Evolutionary conservation across 2,329 filamentous ascomycete species (phyloP).

Genomic region (Xylariaceae sp.): DNA sequence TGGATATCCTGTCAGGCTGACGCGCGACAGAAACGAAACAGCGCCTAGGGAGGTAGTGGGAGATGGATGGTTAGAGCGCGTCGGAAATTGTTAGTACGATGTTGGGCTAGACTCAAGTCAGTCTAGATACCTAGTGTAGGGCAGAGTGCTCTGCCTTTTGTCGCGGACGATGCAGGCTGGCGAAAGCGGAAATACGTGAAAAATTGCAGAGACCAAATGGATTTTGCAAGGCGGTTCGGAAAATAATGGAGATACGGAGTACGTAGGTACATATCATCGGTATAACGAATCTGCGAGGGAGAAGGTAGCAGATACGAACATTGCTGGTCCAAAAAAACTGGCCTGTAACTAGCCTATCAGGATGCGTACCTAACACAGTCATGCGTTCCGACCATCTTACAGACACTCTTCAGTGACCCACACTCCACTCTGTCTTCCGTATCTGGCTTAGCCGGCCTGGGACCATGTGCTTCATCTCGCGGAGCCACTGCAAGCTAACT

Average conservation of each 20-base stretch:
- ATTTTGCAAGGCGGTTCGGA: too few species aligned
- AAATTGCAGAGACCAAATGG: too few species aligned
- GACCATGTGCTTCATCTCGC: background rate
- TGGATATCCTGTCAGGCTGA: slow-evolving; percentile 17
- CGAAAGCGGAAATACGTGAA: slow-evolving; percentile 27
- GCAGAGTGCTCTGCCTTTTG: slow-evolving; percentile 12
- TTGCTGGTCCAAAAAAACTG: too few species aligned
- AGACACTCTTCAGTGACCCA: slow-evolving; percentile 20
- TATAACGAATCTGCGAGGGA: slow-evolving; percentile 3
- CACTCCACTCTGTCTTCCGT: slow-evolving; percentile 5
- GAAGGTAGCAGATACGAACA: too few species aligned
- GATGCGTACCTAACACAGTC: slow-evolving; percentile 12
- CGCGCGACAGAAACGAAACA: slow-evolving; percentile 15
- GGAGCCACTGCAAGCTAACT: too few species aligned
- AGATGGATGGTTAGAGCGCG: slow-evolving; percentile 14
- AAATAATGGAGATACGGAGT: background rate
- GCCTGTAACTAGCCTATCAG: slow-evolving; percentile 22
- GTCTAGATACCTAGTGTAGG: too few species aligned
- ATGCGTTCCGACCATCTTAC: slow-evolving; percentile 22
- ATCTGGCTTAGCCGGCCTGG: slow-evolving; percentile 9
- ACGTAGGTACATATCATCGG: background rate
- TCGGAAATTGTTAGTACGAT: slow-evolving; percentile 17
- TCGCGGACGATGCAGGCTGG: slow-evolving; percentile 21
- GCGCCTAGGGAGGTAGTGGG: slow-evolving; percentile 5
- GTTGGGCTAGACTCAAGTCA: slow-evolving; percentile 21